Evolutionary conservation across 2,329 filamentous ascomycete species (phyloP), one percentile per base, ranked within the genome.

Genomic region (Mycosphaerella arachidis): DNA sequence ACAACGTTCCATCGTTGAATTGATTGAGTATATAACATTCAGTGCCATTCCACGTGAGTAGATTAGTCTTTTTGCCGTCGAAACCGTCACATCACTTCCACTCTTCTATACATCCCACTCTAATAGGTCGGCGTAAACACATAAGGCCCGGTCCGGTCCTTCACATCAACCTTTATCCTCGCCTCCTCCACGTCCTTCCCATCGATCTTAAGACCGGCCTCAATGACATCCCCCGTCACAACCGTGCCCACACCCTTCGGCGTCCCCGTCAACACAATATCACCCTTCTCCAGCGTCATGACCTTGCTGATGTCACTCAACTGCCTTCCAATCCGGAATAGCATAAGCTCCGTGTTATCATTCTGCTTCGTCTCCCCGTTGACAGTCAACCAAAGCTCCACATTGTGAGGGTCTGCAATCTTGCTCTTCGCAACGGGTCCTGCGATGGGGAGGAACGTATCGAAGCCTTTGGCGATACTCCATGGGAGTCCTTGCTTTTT

Each of bases 401-500:
- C 87, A 70, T 93, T 86, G 74, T 97, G 92, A 33, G 94, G 94
- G 77, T 97, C 86, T 12, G 88, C 84, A 67, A 99, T 91, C 66
- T 83, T 82, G 37, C 84, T 81, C 79, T 95, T 96, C 67, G 86
- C 81, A 70, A 99, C 95, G 57, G 90, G 81, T 65, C 88, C 81
- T 74, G 88, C 91, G 71, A 99, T 84, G 60, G 94, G 94, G 55
- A 96, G 82, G 80, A 99, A 99, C 3, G 94, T 97, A 76, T 99
- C 94, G 74, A 97, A 99, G 51, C 94, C 94, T 81, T 99, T 99
- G 68, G 91, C 89, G 67, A 97, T 97, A 70, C 87, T 86, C 94
- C 94, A 99, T 7, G 94, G 94, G 16, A 97, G 86, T 37, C 94
- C 92, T 81, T 94, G 96, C 78, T 89, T 91, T 85, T 97, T 99